Evolutionary conservation across 805 yeast species (phyloP).

Genomic region (Pichia paraexigua): DNA sequence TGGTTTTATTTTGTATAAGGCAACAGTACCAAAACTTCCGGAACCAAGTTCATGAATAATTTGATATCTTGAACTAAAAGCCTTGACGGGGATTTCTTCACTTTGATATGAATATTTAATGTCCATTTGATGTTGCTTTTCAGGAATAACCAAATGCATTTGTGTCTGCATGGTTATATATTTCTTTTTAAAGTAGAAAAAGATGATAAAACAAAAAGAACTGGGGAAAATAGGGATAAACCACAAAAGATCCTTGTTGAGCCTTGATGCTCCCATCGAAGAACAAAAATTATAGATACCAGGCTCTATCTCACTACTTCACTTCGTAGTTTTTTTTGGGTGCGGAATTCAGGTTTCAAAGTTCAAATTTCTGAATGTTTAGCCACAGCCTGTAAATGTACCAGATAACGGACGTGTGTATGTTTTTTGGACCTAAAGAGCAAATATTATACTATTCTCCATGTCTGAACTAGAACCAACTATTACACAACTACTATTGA

Average conservation of each 20-base stretch:
- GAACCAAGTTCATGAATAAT: constrained; percentile 50
- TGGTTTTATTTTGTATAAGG: constrained; percentile 45
- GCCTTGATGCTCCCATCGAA: background rate
- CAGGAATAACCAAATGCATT: background rate
- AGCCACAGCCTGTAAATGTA: background rate
- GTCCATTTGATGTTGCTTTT: background rate
- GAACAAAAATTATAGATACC: background rate
- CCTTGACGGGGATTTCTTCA: constrained; percentile 31
- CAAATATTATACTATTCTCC: background rate
- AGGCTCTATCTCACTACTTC: too few species aligned
- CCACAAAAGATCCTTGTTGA: background rate
- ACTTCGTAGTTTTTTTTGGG: too few species aligned
- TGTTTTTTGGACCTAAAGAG: background rate
- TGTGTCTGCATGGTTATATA: background rate
- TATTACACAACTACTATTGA: constrained; percentile 4
- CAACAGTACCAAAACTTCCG: constrained; percentile 72
- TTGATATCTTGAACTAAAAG: constrained; percentile 38
- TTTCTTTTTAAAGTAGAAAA: too few species aligned
- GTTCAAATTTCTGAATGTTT: background rate
- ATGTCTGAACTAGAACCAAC: background rate
- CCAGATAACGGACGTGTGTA: too few species aligned
- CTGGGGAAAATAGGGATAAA: background rate
- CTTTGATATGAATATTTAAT: background rate
- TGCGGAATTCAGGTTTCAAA: background rate
- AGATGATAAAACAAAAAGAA: background rate